phyloP scores from a whole-genome alignment of 78 protist genomes.

The Bigelowiella natans region DNA sequence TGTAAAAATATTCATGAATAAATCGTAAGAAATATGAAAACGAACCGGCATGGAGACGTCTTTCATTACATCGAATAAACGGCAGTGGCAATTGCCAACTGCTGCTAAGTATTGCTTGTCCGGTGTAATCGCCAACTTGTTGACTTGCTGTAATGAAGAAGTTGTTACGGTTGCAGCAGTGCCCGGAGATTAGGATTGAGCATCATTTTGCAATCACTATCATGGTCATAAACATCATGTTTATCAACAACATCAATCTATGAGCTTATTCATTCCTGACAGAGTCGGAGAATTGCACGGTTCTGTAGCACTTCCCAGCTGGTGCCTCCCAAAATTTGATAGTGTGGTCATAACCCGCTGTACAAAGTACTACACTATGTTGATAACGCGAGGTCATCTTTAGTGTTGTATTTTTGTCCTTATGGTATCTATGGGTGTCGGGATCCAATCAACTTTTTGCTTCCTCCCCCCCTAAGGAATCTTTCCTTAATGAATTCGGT shows the following conservation, averaged over 20 bases:
- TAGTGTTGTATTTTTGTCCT: too few relatives aligned
- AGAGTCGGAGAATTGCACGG: constrained; percentile 75
- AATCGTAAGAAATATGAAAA: background rate
- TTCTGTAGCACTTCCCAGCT: constrained; percentile 64
- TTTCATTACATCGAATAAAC: constrained; percentile 57
- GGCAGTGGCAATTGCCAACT: constrained; percentile 76
- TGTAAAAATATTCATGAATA: background rate
- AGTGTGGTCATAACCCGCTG: constrained; percentile 90
- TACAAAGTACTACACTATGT: constrained; percentile 47
- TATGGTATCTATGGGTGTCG: too few relatives aligned
- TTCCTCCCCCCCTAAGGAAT: too few relatives aligned
- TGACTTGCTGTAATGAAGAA: constrained; percentile 64
- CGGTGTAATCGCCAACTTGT: constrained; percentile 67
- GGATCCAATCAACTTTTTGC: too few relatives aligned
- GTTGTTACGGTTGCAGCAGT: background rate
- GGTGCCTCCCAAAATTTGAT: constrained; percentile 94
- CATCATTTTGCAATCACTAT: too few relatives aligned
- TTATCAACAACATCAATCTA: background rate
- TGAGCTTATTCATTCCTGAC: constrained; percentile 5
- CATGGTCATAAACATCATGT: too few relatives aligned
- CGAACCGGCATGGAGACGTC: constrained; percentile 35
- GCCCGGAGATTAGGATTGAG: background rate
- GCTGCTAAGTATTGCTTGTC: constrained; percentile 76
- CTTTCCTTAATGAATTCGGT: too few relatives aligned
- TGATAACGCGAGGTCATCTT: too few relatives aligned